Base-by-base conservation (phyloP, 2,329 filamentous ascomycete genomes). In the Byssoonygena ceratinophila region DNA sequence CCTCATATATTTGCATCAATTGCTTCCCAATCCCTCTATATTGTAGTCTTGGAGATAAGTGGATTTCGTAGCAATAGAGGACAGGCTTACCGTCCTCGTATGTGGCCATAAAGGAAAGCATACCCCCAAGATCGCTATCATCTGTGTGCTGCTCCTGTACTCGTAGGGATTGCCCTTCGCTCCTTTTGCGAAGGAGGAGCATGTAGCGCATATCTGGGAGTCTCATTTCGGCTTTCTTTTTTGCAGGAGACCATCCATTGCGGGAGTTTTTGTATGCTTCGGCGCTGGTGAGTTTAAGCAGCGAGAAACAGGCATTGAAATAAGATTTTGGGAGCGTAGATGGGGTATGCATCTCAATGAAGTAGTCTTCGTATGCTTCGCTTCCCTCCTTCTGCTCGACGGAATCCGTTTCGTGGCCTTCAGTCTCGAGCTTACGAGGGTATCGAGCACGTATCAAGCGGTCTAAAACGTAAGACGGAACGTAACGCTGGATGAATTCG, bases 11-110 rank as follows among this genome's bases (percentile, higher is more conserved):
- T 1, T 57, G 51, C 66, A 83, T 73, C 53, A 83, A 61, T 34
- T 70, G 64, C 27, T 59, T 66, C 1, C 80, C 80, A 1, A 82
- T 54, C 0, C 78, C 77, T n/a, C 61, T 66, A 6, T 74, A 70
- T 39, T 76, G 73, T 4, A 73, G 61, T 2, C 47, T 46, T 0
- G 70, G 64, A 1, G 64, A 59, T 6, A 82, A 68, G 58, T 83
- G 81, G 11, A 83, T 71, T 63, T 83, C 81, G 64, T 83, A 83
- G 58, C 80, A 74, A 61, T 83, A 83, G n/a, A 81, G 55, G 4
- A 83, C 80, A 11, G 78, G 72, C 18, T 72, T 64, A 3, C 68
- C 68, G 51, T 79, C 76, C 57, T 80, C 77, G 51, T 76, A 71
- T n/a, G 75, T 77, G 54, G 78, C 64, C 74, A 79, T 76, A 62